phyloP scores from a whole-genome alignment of 208 protist species.

The Willaertia magna region DNA sequence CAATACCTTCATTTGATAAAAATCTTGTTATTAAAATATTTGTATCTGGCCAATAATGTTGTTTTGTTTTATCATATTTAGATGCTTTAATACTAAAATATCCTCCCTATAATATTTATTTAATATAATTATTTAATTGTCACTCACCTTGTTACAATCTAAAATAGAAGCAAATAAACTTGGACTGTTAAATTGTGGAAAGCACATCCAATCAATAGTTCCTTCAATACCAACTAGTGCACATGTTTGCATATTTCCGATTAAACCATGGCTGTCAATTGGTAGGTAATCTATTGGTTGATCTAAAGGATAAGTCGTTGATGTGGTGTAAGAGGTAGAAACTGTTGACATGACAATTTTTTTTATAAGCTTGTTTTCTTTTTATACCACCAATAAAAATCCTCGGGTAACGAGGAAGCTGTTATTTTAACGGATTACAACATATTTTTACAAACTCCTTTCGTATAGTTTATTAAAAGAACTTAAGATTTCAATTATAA shows the following conservation, averaged over 20 bases:
- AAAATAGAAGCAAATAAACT: background rate
- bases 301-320: background rate
- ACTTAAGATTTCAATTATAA: too few species aligned
- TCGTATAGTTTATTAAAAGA: too few species aligned
- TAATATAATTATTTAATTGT: background rate
- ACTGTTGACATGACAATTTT: too few species aligned
- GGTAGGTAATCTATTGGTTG: slow-evolving; percentile 26
- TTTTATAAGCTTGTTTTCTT: too few species aligned
- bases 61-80: slow-evolving; percentile 3
- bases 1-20: slow-evolving; percentile 19
- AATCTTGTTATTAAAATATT: slow-evolving; percentile 30
- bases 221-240: slow-evolving; percentile 27
- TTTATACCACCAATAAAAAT: too few species aligned
- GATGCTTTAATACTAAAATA: slow-evolving; percentile 6
- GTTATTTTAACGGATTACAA: too few species aligned
- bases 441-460: too few species aligned
- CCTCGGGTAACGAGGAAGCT: too few species aligned
- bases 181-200: slow-evolving; percentile 32
- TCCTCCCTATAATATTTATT: too few species aligned
- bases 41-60: slow-evolving; percentile 29
- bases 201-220: slow-evolving; percentile 37
- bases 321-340: too few species aligned
- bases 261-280: slow-evolving; percentile 38
- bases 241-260: slow-evolving; percentile 38
- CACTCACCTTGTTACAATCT: slow-evolving; percentile 11